Evolutionary conservation across 2,329 filamentous ascomycete genomes (phyloP).

Genomic region (Epicoccum nigrum): DNA sequence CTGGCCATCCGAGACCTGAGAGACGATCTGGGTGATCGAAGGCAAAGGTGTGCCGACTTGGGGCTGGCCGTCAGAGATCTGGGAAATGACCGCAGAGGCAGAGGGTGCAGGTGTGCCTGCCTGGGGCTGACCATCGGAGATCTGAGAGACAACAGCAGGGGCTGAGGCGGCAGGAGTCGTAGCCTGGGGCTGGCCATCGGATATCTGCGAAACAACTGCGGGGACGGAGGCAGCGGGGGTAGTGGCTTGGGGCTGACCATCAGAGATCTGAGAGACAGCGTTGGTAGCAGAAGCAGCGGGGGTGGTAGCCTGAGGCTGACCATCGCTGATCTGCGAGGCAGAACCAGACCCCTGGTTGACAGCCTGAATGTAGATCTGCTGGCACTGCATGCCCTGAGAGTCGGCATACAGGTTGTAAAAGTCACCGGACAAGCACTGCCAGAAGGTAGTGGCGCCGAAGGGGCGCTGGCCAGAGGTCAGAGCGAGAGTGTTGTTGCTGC

Average conservation of each 20-base stretch:
- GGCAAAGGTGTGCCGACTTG: constrained; percentile 20
- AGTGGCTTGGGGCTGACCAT: constrained; percentile 31
- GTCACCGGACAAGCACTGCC: constrained; percentile 72
- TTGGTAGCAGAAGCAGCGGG: constrained; percentile 16
- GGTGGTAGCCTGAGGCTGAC: constrained; percentile 28
- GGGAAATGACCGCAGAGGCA: constrained; percentile 22
- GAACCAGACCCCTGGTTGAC: constrained; percentile 19
- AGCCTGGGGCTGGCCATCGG: constrained; percentile 35
- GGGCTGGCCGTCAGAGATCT: constrained; percentile 40
- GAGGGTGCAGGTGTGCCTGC: constrained; percentile 19
- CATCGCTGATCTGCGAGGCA: constrained; percentile 31
- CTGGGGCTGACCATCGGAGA: constrained; percentile 32
- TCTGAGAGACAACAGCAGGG: constrained; percentile 20
- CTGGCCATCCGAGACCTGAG: constrained; percentile 33
- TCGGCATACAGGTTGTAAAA: constrained; percentile 87
- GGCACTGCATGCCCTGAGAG: constrained; percentile 71
- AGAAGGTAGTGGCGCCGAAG: constrained; percentile 67
- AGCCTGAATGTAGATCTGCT: constrained; percentile 44
- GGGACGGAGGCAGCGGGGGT: constrained; percentile 14
- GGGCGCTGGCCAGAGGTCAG: constrained; percentile 56
- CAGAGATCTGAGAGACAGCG: constrained; percentile 17
- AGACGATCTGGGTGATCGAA: constrained; percentile 17
- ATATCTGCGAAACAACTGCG: constrained; percentile 32
- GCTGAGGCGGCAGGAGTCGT: constrained; percentile 13
- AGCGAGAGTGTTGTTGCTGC: constrained; percentile 70